Conservation (phyloP, 2,329 filamentous ascomycete genomes). For the Hymenoscyphus linearis region DNA sequence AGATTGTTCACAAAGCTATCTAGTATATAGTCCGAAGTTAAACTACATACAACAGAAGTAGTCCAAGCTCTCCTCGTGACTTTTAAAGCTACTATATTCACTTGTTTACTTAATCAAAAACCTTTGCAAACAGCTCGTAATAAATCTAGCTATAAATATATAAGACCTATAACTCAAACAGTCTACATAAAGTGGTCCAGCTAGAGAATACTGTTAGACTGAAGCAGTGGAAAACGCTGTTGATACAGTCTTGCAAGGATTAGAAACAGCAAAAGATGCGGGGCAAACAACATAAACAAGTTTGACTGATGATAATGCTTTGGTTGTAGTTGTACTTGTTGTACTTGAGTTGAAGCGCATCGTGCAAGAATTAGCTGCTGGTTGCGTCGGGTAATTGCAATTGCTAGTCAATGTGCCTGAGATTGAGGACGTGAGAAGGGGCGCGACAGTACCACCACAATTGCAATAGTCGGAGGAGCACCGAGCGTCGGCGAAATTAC, state of each 20-base stretch:
- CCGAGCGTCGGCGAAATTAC: neutral
- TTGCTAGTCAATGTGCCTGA: slow-evolving; percentile 1
- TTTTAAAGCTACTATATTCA: neutral
- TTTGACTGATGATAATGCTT: neutral
- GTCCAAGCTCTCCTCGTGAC: neutral
- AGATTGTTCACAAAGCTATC: too few relatives aligned
- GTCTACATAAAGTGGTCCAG: neutral
- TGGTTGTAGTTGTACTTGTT: neutral
- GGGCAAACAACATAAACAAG: neutral
- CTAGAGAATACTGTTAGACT: neutral
- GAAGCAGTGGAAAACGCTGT: neutral
- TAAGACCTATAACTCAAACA: too few relatives aligned
- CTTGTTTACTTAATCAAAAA: neutral
- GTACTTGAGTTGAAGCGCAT: neutral
- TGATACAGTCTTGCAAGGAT: neutral
- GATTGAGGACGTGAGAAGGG: neutral
- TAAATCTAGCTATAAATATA: too few relatives aligned
- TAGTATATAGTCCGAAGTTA: neutral
- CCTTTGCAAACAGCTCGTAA: neutral
- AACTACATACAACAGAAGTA: neutral
- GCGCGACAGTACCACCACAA: slow-evolving; percentile 4
- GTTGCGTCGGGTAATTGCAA: slow-evolving; percentile 5
- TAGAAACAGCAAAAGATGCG: neutral
- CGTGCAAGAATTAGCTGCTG: neutral
- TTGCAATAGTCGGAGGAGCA: slow-evolving; percentile 5